Base-by-base conservation (phyloP, 2,329 filamentous ascomycete genomes). In the Botryosphaeria dothidea region DNA sequence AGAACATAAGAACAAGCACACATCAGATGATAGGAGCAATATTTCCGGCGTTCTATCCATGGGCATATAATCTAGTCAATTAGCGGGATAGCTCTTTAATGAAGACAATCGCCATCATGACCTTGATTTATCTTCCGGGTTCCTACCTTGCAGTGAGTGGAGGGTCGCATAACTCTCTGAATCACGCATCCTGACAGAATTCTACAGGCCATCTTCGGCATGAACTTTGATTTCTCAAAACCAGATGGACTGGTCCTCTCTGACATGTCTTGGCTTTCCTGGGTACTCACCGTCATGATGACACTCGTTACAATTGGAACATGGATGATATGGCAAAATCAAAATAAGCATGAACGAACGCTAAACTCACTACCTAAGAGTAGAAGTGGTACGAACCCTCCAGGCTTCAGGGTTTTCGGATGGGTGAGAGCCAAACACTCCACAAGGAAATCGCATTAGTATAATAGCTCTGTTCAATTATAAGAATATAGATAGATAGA, bases 271-370 rank as follows among this genome's bases (percentile, higher is more conserved):
- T 61, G 45, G 57, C 43, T n/a, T 61, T 61, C 48, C 17, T 61
- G 57, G 45, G 43, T 38, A 11, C 13, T 61, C 3, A 38, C 31
- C 4, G 29, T n/a, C 5, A 13, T 36, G 3, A 13, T 61, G 27
- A 61, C 45, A 3, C 13, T 38, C 13, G 13, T 61, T 1, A 61
- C 57, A 6, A 31, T 61, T 17, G 57, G 57, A 2, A 36, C 57
- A 36, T 61, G 45, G 57, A 8, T 49, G 29, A n/a, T 61, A 8
- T 61, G 57, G 57, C 57, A 61, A n/a, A n/a, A n/a, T n/a, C n/a
- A n/a, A n/a, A n/a, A n/a, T n/a, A n/a, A n/a, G n/a, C n/a, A n/a
- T n/a, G n/a, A n/a, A n/a, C n/a, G n/a, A n/a, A n/a, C n/a, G n/a
- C n/a, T n/a, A n/a, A n/a, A n/a, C n/a, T n/a, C n/a, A n/a, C n/a